Percentiles rank a stretch among this genome's conserved stretches.
These are phyloP conservation scores for Boletus subparvulus DNA, from an alignment of 768 basidiomycete genomes.

Conservation along the genomic window DNA sequence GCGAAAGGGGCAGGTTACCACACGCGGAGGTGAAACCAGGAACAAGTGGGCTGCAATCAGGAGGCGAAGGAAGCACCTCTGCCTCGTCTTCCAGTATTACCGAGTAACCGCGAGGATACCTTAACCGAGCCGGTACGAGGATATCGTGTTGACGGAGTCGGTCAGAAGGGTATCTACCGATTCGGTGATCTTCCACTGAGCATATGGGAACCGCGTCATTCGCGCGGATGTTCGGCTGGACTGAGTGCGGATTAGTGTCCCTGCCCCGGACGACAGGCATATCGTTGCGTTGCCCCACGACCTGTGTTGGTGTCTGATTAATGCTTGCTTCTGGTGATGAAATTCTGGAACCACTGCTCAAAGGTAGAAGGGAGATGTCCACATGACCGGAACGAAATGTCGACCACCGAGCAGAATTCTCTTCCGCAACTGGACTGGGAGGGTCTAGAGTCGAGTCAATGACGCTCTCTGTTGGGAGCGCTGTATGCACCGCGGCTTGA, in stretches of 20 bases:
- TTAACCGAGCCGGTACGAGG: not conserved
- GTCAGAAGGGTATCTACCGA: not conserved
- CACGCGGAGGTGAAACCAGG: not conserved
- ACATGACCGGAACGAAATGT: slow-evolving; percentile 29
- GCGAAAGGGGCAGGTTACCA: slow-evolving; percentile 13
- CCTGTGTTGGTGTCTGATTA: not conserved
- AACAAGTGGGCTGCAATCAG: not conserved
- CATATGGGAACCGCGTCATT: not conserved
- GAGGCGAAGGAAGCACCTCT: not conserved
- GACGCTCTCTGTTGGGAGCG: not conserved
- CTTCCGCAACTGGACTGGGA: not conserved
- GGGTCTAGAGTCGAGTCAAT: slow-evolving; percentile 10
- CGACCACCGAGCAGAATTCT: slow-evolving; percentile 16
- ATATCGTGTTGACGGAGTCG: not conserved
- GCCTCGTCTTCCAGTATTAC: not conserved
- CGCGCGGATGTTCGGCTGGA: not conserved
- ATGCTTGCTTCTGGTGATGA: not conserved
- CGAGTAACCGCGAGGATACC: not conserved
- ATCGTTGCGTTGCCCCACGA: not conserved
- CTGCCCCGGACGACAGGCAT: not conserved
- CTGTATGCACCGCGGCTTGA: not conserved
- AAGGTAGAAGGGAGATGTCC: slow-evolving; percentile 11
- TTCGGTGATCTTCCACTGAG: not conserved
- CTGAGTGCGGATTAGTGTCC: not conserved
- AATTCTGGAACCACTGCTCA: not conserved